Percentiles rank a stretch among this genome's conserved stretches.
Conservation (phyloP, 208 protist species). For the Trichomonas vaginalis region DNA sequence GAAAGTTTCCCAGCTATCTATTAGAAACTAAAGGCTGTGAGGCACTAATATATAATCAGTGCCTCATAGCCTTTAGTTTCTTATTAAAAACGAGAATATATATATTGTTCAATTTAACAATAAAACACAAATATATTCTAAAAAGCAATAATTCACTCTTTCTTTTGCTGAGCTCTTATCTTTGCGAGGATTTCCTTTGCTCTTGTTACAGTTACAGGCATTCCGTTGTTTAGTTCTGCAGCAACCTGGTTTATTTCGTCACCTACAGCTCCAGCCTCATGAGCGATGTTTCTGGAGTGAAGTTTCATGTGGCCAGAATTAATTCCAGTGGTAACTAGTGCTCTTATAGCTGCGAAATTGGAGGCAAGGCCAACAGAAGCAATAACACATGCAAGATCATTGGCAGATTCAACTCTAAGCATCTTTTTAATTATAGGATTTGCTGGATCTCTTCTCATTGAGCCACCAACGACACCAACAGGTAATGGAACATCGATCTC, state of each 20-base stretch:
- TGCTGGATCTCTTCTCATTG: neutral
- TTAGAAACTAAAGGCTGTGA: too few species aligned
- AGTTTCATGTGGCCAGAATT: constrained; percentile 43
- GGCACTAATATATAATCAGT: too few species aligned
- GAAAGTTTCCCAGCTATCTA: too few species aligned
- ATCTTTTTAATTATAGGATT: neutral
- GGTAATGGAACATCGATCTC: neutral
- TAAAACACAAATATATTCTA: too few species aligned
- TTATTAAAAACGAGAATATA: too few species aligned
- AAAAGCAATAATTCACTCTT: too few species aligned
- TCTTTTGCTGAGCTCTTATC: too few species aligned
- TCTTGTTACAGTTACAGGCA: neutral
- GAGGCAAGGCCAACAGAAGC: neutral
- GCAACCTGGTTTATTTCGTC: neutral
- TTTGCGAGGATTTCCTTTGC: neutral
- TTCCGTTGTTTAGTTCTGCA: neutral
- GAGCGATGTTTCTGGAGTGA: constrained; percentile 39
- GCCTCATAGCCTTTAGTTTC: too few species aligned
- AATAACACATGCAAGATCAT: neutral
- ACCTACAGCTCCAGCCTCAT: neutral
- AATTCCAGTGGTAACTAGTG: constrained; percentile 41
- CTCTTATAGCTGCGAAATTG: constrained; percentile 45
- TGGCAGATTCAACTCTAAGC: neutral
- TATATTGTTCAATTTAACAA: too few species aligned
- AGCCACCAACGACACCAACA: neutral